Conservation (phyloP, 1,284 basidiomycete species). For the Irpex lacteus region DNA sequence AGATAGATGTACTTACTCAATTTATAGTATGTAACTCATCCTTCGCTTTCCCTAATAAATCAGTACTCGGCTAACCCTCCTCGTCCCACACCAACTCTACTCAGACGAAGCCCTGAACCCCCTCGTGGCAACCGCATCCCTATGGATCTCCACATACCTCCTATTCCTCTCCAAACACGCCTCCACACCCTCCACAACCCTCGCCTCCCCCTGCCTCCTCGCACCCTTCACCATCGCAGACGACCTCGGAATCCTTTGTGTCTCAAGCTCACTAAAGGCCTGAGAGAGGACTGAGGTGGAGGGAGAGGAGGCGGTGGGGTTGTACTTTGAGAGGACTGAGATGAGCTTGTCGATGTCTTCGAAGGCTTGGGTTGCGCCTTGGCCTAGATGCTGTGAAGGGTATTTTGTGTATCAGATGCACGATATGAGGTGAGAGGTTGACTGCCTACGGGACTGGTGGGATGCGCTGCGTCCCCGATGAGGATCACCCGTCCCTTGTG, state of each 20-base stretch:
- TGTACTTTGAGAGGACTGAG: conserved; percentile 33
- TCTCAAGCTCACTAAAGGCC: conserved; percentile 32
- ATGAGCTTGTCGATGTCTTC: conserved; percentile 43
- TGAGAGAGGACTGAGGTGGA: conserved; percentile 29
- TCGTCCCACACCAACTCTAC: too few relatives aligned
- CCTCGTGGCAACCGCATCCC: not conserved
- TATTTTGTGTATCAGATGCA: not conserved
- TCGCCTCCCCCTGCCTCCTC: conserved; percentile 34
- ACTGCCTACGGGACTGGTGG: conserved; percentile 30
- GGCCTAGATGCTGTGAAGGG: conserved; percentile 40
- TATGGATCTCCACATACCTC: not conserved
- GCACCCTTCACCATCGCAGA: conserved; percentile 36
- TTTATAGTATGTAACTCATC: too few relatives aligned
- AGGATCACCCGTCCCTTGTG: conserved; percentile 34
- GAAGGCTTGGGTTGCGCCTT: conserved; percentile 48
- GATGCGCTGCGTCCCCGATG: conserved; percentile 34
- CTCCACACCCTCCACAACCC: conserved; percentile 35
- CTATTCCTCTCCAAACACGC: conserved; percentile 32
- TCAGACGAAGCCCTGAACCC: too few relatives aligned
- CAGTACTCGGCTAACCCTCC: not conserved
- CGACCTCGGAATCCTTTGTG: conserved; percentile 30
- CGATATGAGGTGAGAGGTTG: not conserved
- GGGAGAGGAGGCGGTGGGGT: conserved; percentile 27
- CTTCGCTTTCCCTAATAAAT: not conserved
- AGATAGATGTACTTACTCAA: too few relatives aligned